phyloP scores from a whole-genome alignment of 805 yeast species.

The Metschnikowia bowlesiae region DNA sequence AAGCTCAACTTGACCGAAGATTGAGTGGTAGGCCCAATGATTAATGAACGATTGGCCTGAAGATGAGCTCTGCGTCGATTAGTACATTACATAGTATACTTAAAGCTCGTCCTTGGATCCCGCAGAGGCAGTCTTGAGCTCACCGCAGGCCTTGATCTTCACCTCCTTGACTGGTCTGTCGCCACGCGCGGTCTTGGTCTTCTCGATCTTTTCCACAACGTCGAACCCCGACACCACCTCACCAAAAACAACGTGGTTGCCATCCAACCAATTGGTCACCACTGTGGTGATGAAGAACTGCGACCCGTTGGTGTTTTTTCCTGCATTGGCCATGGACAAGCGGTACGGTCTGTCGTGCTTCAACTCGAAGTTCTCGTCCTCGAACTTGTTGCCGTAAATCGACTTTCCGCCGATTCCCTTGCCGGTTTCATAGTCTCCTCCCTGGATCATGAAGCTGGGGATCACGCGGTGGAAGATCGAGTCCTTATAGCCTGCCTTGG shows the following conservation, averaged over 20 bases:
- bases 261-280: constrained; percentile 86
- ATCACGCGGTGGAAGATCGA: constrained; percentile 73
- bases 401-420: constrained; percentile 79
- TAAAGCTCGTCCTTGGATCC: constrained; percentile 31
- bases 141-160: constrained; percentile 68
- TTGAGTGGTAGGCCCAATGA: background rate
- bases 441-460: constrained; percentile 74
- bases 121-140: constrained; percentile 36
- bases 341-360: constrained; percentile 68
- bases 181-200: constrained; percentile 60
- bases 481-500: constrained; percentile 57
- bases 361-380: constrained; percentile 71
- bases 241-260: constrained; percentile 94
- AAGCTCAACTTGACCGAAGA: constrained; percentile 23
- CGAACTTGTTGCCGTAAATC: constrained; percentile 67
- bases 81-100: background rate
- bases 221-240: constrained; percentile 88
- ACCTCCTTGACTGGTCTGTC: constrained; percentile 70
- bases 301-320: constrained; percentile 79
- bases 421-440: constrained; percentile 77
- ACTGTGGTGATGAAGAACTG: constrained; percentile 95
- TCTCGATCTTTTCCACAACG: constrained; percentile 70
- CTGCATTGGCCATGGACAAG: constrained; percentile 78
- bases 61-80: background rate
- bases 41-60: no score